Base-by-base conservation (phyloP, 2,329 filamentous ascomycete genomes). In the Plenodomus lindquistii region DNA sequence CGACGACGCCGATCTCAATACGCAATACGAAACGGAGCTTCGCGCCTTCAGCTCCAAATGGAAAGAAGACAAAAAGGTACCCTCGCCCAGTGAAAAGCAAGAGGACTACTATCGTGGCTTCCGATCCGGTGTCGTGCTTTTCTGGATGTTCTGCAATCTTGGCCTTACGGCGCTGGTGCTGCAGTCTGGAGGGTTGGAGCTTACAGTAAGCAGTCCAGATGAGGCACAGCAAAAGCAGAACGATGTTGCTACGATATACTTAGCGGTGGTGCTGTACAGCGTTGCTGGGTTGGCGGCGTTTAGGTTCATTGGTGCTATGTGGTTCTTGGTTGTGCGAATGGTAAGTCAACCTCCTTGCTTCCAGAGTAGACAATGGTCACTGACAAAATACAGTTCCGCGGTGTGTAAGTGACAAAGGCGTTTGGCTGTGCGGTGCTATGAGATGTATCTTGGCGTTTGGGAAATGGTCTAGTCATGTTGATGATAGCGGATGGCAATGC, bases 91-190 rank as follows among this genome's bases (percentile, higher is more conserved):
- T 37, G 92, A 97, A 69, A 90, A 88, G 67, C 93, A 99, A 73
- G 91, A 97, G 78, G 94, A 99, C 72, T 99, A 97, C 76, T 99
- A 99, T 81, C 91, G 92, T 65, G 94, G 92, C 58, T 96, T 99
- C 71, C 85, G 94, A 54, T 95, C 89, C 17, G 85, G 90, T 21
- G 92, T 97, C 59, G 94, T 99, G 22, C 78, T 97, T 42, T 85
- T 88, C 58, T 99, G 94, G 94, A 96, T 99, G 81, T 90, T 97
- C 64, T 91, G 86, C 67, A 99, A 99, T 73, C 89, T 99, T 71
- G 91, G 85, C 0, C 84, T 99, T 5, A 85, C 85, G 0, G 93
- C 93, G 0, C 81, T 95, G 2, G 93, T 99, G 7, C 78, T 99
- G 58, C 92, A 88, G 67, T 86, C 89, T 1, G 93, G 88, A 19